Conservation (phyloP, 75 land plant genomes). For the Adiantum capillusveneris region DNA sequence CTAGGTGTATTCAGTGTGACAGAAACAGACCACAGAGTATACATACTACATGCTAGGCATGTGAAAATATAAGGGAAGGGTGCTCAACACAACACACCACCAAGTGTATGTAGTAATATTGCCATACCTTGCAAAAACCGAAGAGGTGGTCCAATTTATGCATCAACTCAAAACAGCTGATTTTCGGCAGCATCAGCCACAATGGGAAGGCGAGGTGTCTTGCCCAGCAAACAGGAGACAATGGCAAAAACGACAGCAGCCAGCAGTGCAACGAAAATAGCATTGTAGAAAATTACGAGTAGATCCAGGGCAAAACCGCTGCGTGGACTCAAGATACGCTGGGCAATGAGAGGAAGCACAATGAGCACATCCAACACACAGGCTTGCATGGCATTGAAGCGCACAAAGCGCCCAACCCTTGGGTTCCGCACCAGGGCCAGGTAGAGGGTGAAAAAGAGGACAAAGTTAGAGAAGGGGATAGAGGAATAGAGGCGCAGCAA, state of each 20-base stretch:
- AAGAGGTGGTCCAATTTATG: no score
- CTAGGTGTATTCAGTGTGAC: no score
- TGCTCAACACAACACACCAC: no score
- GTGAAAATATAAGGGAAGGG: no score
- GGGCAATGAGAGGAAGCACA: slow-evolving; percentile 54
- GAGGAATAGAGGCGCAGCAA: slow-evolving; percentile 54
- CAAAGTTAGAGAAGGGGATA: slow-evolving; percentile 68
- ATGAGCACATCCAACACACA: slow-evolving; percentile 76
- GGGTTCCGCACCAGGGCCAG: slow-evolving; percentile 73
- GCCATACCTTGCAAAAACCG: no score
- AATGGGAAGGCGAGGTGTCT: slow-evolving; percentile 77
- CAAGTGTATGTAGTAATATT: no score
- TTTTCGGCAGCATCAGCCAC: slow-evolving; percentile 77
- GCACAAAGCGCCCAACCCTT: slow-evolving; percentile 49
- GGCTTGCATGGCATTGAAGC: slow-evolving; percentile 97
- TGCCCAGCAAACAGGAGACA: slow-evolving; percentile 59
- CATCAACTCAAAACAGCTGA: slow-evolving; percentile 35
- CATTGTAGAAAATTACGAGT: slow-evolving; percentile 38
- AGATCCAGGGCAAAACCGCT: slow-evolving; percentile 44
- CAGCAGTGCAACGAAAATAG: slow-evolving; percentile 47
- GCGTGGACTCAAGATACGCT: slow-evolving; percentile 39
- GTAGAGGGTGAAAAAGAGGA: slow-evolving; percentile 85
- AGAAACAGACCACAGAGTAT: no score
- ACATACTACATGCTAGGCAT: no score
- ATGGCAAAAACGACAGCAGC: slow-evolving; percentile 53